Evolutionary conservation across 2,329 filamentous ascomycete species (phyloP), one percentile per base, ranked within the genome.

Genomic region (Microdochium trichocladiopsis): DNA sequence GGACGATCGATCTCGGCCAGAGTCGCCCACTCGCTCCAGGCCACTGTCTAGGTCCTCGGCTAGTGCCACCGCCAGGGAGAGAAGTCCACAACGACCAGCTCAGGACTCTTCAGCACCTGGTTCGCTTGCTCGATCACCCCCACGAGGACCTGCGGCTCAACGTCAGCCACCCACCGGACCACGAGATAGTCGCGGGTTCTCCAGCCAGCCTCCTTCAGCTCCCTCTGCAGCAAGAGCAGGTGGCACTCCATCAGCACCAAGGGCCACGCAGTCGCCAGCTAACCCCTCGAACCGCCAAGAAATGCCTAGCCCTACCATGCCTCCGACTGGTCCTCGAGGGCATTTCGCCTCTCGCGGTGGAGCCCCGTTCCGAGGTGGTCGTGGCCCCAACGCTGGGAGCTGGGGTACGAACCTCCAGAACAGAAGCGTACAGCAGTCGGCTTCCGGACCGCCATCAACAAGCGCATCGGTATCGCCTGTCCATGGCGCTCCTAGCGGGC

Each of bases 301-400:
- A 18, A 68, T 68, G 8, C 66, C 69, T 4, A 78, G 73, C 55
- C 75, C 77, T 8, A 72, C 73, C 1, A 70, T 72, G 18, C 77
- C 78, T 1, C 79, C 79, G 9, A 70, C 78, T 5, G 79, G 79
- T 0, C 79, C 79, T 2, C 71, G 79, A 56, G 78, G 78, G 31
- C 82, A 80, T 55, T 69, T 77, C 2, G 64, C 76, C 4, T 63
- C 74, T 3, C 69, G 75, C 49, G 74, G 76, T 43, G 69, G 73
- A 2, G 62, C 63, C 37, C 80, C 72, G 53, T 57, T 65, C 22
- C 56, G 69, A 8, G 75, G 78, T 24, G 70, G 74, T 25, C 71
- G 72, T 48, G 72, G 78, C 51, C 18, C 47, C 5, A 45, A 8
- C 18, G 18, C 22, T 28, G 72, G 75, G 3, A 64, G 67, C 16